Conservation (phyloP, 805 yeast genomes). For the Spathaspora arborariae region DNA sequence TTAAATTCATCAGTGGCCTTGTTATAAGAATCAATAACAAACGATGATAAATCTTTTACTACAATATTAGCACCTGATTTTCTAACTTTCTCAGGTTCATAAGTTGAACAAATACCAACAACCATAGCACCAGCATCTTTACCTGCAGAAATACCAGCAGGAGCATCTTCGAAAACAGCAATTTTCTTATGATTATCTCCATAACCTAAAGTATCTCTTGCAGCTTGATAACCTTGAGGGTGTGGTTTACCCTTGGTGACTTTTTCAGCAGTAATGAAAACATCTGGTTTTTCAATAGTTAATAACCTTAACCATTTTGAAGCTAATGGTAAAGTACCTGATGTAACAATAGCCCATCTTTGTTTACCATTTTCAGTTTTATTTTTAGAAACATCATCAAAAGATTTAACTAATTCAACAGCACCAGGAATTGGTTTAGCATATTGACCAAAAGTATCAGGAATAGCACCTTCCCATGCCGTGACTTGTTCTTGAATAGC, state of each 20-base stretch:
- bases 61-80: conserved; percentile 80
- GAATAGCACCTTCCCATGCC: conserved; percentile 65
- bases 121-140: conserved; percentile 78
- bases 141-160: conserved; percentile 84
- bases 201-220: conserved; percentile 46
- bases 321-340: conserved; percentile 77
- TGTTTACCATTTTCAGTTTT: conserved; percentile 39
- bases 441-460: conserved; percentile 65
- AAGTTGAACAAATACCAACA: conserved; percentile 81
- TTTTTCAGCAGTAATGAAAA: conserved; percentile 79
- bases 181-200: conserved; percentile 32
- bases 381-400: conserved; percentile 46
- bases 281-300: conserved; percentile 57
- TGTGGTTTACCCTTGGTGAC: conserved; percentile 81
- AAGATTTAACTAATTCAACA: conserved; percentile 52
- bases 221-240: conserved; percentile 76
- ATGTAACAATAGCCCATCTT: conserved; percentile 86
- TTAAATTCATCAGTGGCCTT: conserved; percentile 40
- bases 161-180: conserved; percentile 85
- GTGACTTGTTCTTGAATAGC: conserved; percentile 64
- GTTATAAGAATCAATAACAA: conserved; percentile 55
- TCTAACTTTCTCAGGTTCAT: conserved; percentile 63
- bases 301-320: conserved; percentile 72
- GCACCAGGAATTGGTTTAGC: conserved; percentile 80
- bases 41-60: conserved; percentile 65